Conservation (phyloP, 1,284 basidiomycete species). For the Rhizopogon hawkerae region DNA sequence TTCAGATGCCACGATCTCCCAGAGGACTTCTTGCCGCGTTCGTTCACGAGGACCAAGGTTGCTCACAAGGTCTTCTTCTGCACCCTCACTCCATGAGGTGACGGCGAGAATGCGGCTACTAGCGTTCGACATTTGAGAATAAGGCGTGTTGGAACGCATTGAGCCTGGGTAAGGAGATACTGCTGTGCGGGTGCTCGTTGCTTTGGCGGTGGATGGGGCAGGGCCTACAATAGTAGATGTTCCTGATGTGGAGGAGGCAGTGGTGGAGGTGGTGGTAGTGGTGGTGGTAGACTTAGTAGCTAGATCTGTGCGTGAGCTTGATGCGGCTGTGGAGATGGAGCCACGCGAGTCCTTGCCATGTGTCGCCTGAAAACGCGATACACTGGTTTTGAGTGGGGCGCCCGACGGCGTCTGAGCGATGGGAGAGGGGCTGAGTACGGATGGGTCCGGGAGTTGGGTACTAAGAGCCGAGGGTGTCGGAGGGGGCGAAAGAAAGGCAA, state of each 20-base stretch:
- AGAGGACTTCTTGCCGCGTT: slow-evolving; percentile 93
- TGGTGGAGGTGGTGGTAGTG: slow-evolving; percentile 33
- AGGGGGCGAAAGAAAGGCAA: slow-evolving; percentile 74
- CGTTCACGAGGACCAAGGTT: slow-evolving; percentile 90
- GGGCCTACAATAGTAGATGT: slow-evolving; percentile 32
- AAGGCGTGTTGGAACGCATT: slow-evolving; percentile 69
- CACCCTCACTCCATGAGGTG: slow-evolving; percentile 91
- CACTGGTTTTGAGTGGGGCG: slow-evolving; percentile 47
- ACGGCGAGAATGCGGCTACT: slow-evolving; percentile 71
- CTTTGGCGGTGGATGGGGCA: slow-evolving; percentile 31
- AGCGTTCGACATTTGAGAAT: slow-evolving; percentile 61
- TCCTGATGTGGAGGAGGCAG: slow-evolving; percentile 36
- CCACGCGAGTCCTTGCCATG: slow-evolving; percentile 61
- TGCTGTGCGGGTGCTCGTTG: slow-evolving; percentile 51
- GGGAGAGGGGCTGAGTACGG: slow-evolving; percentile 33
- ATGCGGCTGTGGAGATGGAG: slow-evolving; percentile 53
- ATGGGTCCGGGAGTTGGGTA: slow-evolving; percentile 28
- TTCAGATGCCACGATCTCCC: slow-evolving; percentile 96
- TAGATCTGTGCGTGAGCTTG: slow-evolving; percentile 46
- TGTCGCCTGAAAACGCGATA: slow-evolving; percentile 65
- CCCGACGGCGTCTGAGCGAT: slow-evolving; percentile 26
- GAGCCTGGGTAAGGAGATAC: slow-evolving; percentile 59
- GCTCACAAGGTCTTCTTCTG: slow-evolving; percentile 89
- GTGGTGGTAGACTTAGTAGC: slow-evolving; percentile 29
- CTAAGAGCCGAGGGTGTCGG: slow-evolving; percentile 46